phyloP scores from a whole-genome alignment of 768 basidiomycete species.

The Lanmaoa pseudosensibilis region DNA sequence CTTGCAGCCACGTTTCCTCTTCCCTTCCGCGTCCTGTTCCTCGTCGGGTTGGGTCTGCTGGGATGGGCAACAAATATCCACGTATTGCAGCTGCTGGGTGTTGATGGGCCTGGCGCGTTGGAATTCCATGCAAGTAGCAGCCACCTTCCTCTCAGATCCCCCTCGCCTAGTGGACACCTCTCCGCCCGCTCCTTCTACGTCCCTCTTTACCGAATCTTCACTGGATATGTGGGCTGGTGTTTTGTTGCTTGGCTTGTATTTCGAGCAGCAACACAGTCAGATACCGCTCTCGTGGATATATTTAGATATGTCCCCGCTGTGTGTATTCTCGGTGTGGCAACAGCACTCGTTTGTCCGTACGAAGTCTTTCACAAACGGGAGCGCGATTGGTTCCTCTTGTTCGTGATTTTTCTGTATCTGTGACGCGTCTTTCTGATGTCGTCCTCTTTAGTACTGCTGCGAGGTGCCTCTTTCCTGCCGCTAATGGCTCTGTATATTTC shows the following conservation, averaged over 20 bases:
- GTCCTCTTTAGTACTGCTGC: constrained; percentile 55
- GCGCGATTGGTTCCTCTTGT: constrained; percentile 79
- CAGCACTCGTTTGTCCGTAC: constrained; percentile 65
- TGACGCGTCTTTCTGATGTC: neutral
- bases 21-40: constrained; percentile 85
- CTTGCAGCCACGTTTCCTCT: constrained; percentile 72
- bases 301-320: constrained; percentile 78
- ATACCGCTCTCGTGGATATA: constrained; percentile 60
- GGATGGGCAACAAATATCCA: constrained; percentile 95
- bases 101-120: constrained; percentile 73
- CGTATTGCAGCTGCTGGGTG: constrained; percentile 65
- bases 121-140: constrained; percentile 44
- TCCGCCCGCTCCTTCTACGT: constrained; percentile 45
- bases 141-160: constrained; percentile 24
- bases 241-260: constrained; percentile 70
- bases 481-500: constrained; percentile 70
- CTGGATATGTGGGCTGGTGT: constrained; percentile 60
- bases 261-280: constrained; percentile 56
- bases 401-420: constrained; percentile 34
- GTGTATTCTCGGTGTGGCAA: constrained; percentile 56
- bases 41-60: constrained; percentile 76
- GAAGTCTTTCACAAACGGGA: constrained; percentile 67
- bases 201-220: constrained; percentile 67
- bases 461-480: constrained; percentile 71
- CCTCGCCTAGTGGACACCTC: constrained; percentile 20